Percentiles rank a stretch among this genome's conserved stretches.
Conservation (phyloP, 1,284 basidiomycete species). For the Apiotrichum domesticum region DNA sequence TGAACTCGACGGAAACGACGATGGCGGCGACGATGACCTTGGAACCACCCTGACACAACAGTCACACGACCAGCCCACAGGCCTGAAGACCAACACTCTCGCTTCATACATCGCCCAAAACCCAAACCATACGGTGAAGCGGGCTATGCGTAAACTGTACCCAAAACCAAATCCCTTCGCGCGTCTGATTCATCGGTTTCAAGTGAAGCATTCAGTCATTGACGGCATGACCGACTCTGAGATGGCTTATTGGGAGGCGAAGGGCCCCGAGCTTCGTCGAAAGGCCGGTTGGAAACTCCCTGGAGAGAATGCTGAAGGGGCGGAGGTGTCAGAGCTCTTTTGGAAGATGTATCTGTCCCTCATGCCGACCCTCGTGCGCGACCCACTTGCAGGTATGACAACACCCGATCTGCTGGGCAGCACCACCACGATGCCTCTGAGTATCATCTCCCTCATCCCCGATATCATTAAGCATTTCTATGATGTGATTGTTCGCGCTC, state of each 20-base stretch:
- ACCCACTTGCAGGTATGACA: constrained; percentile 53
- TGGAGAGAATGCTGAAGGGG: constrained; percentile 35
- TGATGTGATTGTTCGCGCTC: constrained; percentile 53
- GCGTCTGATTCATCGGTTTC: constrained; percentile 35
- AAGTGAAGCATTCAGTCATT: constrained; percentile 45
- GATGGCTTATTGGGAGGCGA: constrained; percentile 25
- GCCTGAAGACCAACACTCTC: constrained; percentile 14
- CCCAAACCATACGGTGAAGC: constrained; percentile 30
- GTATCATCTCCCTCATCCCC: constrained; percentile 52
- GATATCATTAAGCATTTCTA: constrained; percentile 58
- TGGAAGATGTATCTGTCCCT: constrained; percentile 55
- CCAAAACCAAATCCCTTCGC: constrained; percentile 37
- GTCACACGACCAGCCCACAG: not conserved
- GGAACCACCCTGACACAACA: not conserved
- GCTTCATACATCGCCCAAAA: constrained; percentile 35
- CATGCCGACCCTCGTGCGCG: constrained; percentile 51
- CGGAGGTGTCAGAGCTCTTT: constrained; percentile 40
- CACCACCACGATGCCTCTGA: constrained; percentile 54
- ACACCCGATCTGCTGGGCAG: constrained; percentile 55
- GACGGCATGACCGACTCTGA: constrained; percentile 37
- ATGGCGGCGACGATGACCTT: not conserved
- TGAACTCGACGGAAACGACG: not conserved
- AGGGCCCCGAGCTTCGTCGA: constrained; percentile 29
- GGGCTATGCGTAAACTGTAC: constrained; percentile 35
- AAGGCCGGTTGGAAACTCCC: constrained; percentile 44